phyloP scores from a whole-genome alignment of 768 basidiomycete species.

The Suillus brevipes region DNA sequence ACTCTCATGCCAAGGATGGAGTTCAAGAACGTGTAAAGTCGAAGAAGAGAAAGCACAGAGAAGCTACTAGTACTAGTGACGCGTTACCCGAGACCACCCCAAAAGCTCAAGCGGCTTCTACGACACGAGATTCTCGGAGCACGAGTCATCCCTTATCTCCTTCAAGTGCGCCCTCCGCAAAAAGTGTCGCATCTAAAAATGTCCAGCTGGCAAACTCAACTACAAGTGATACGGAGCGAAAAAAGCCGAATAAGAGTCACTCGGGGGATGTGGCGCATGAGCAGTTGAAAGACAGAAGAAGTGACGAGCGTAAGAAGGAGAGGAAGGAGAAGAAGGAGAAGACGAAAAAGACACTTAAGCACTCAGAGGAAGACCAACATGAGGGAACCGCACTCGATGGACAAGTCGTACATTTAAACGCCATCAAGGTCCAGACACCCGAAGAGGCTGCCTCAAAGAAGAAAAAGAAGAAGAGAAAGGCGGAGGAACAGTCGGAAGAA shows the following conservation, averaged over 20 bases:
- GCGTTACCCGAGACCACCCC: neutral
- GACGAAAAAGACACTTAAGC: conserved; percentile 11
- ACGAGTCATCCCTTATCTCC: neutral
- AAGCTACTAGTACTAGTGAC: neutral
- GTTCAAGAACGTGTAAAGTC: neutral
- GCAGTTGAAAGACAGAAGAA: neutral
- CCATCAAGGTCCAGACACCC: neutral
- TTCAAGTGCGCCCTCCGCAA: neutral
- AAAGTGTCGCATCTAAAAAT: neutral
- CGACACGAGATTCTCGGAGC: neutral
- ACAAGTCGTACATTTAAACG: neutral
- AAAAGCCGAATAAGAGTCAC: conserved; percentile 19
- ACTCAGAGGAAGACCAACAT: conserved; percentile 3
- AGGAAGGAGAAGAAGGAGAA: conserved; percentile 13
- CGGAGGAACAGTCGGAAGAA: conserved; percentile 5
- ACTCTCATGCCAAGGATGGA: neutral
- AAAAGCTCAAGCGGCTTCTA: neutral
- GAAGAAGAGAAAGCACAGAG: neutral
- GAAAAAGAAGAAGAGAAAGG: conserved; percentile 4
- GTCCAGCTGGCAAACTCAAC: neutral
- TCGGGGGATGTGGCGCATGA: conserved; percentile 7
- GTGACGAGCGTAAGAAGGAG: neutral
- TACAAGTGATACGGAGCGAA: neutral
- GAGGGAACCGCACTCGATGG: conserved; percentile 5
- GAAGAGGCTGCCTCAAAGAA: neutral